These are phyloP conservation scores for Yarrowia sp. DNA, from an alignment of 805 yeast species.

Conservation along the genomic window DNA sequence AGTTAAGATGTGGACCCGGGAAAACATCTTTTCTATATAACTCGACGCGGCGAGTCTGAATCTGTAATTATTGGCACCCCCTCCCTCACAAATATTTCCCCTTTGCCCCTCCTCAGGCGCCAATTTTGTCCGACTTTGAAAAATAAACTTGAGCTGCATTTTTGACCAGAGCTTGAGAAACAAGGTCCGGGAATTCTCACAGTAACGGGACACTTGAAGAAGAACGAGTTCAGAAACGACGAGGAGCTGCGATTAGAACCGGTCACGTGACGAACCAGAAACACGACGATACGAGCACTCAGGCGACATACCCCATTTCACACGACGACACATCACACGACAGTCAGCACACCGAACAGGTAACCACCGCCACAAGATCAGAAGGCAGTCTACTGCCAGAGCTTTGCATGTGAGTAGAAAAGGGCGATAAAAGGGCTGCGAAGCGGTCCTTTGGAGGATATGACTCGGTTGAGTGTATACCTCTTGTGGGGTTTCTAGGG, in stretches of 20 bases:
- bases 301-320: no score
- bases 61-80: background rate
- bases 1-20: no score
- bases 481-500: no score
- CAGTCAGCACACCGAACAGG: no score
- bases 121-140: slow-evolving; percentile 17
- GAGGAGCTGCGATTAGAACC: background rate
- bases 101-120: slow-evolving; percentile 4
- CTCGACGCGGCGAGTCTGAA: background rate
- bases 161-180: slow-evolving; percentile 5
- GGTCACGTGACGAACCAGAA: background rate
- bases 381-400: background rate
- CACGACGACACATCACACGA: no score
- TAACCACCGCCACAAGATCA: background rate
- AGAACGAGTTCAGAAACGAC: background rate
- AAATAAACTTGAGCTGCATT: slow-evolving; percentile 32
- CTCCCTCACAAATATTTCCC: background rate
- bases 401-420: background rate
- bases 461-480: no score
- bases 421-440: background rate
- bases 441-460: no score
- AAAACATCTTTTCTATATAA: no score
- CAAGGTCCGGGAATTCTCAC: slow-evolving; percentile 24
- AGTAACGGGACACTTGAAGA: background rate
- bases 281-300: no score